These are phyloP conservation scores for Tilletia indica DNA, from an alignment of 1,284 basidiomycete genomes.

Conservation along the genomic window DNA sequence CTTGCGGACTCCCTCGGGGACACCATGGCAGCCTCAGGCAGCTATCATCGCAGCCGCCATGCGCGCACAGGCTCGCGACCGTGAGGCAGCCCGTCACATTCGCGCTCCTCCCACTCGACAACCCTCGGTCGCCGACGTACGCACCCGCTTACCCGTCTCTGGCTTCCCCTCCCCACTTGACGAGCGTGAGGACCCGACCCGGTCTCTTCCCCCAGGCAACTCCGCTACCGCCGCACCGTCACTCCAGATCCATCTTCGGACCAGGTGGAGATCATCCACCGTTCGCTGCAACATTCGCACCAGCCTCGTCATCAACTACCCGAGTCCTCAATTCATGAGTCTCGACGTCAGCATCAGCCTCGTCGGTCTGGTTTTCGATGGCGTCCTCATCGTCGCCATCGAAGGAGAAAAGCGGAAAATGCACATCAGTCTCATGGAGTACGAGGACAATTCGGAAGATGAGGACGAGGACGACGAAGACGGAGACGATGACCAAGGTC, in stretches of 20 bases:
- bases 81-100: slow-evolving; percentile 62
- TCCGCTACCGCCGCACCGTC: slow-evolving; percentile 8
- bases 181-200: slow-evolving; percentile 21
- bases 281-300: slow-evolving; percentile 72
- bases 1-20: background rate
- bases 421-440: slow-evolving; percentile 81
- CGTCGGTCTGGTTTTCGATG: slow-evolving; percentile 79
- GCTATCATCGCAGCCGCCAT: background rate
- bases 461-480: slow-evolving; percentile 15
- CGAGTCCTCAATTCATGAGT: slow-evolving; percentile 89
- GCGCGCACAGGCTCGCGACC: background rate
- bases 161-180: slow-evolving; percentile 25
- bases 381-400: slow-evolving; percentile 85
- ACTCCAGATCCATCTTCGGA: slow-evolving; percentile 13
- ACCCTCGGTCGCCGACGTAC: slow-evolving; percentile 59
- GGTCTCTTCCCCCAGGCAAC: background rate
- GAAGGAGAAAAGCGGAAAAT: slow-evolving; percentile 74
- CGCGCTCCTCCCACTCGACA: slow-evolving; percentile 73
- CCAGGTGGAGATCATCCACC: slow-evolving; percentile 44
- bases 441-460: slow-evolving; percentile 29
- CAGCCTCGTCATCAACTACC: slow-evolving; percentile 91
- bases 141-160: slow-evolving; percentile 33
- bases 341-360: slow-evolving; percentile 88
- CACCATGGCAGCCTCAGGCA: slow-evolving; percentile 1
- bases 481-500: background rate